phyloP scores from a whole-genome alignment of 2,329 filamentous ascomycete species.

The Microdochium bolleyi region DNA sequence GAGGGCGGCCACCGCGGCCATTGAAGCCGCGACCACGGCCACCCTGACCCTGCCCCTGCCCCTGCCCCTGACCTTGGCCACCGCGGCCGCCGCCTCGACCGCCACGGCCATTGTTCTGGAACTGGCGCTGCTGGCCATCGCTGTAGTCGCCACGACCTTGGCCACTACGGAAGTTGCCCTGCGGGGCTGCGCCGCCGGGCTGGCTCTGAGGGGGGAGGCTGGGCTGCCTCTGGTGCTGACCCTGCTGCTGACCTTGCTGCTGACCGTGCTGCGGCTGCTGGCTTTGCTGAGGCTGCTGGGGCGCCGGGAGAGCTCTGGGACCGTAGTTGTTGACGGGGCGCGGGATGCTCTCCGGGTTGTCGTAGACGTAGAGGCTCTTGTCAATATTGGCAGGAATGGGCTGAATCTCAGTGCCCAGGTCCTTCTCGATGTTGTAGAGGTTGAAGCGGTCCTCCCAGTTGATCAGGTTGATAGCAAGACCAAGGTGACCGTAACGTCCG shows the following conservation, averaged over 20 bases:
- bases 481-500: conserved; percentile 91
- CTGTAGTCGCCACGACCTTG: conserved; percentile 17
- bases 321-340: conserved; percentile 57
- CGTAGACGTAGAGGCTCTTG: conserved; percentile 97
- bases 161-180: conserved; percentile 15
- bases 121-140: conserved; percentile 21
- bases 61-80: conserved; percentile 11
- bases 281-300: conserved; percentile 15
- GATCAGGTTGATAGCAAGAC: conserved; percentile 97
- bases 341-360: conserved; percentile 90
- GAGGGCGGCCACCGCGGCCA: conserved; percentile 21
- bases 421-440: conserved; percentile 96
- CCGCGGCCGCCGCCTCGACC: conserved; percentile 21
- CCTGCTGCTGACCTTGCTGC: conserved; percentile 5
- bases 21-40: conserved; percentile 17
- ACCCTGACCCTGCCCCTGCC: conserved; percentile 5
- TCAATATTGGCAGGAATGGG: conserved; percentile 93
- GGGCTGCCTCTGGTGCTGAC: conserved; percentile 15
- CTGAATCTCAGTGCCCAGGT: conserved; percentile 94
- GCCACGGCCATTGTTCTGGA: conserved; percentile 18
- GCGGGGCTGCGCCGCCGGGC: conserved; percentile 14
- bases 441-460: conserved; percentile 99
- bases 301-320: conserved; percentile 7
- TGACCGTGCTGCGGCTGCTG: conserved; percentile 17
- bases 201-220: conserved; percentile 9